Evolutionary conservation across 768 basidiomycete species (phyloP).

Genomic region (Tylopilus rubrobrunneus): DNA sequence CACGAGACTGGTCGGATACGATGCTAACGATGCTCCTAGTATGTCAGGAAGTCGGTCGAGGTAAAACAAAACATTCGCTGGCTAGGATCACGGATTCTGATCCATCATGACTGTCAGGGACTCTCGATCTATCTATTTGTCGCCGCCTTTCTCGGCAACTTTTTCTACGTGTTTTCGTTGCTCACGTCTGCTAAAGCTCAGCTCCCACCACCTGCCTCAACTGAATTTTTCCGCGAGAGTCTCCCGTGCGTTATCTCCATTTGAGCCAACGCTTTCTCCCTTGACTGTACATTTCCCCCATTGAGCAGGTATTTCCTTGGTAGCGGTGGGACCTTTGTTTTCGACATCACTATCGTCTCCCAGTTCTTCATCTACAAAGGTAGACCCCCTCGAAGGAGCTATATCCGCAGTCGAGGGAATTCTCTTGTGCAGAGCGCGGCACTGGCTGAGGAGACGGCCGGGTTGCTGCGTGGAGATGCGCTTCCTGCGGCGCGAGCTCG

Average conservation of each 20-base stretch:
- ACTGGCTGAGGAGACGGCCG: conserved; percentile 46
- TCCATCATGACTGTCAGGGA: conserved; percentile 45
- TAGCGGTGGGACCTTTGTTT: conserved; percentile 88
- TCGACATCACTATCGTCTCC: conserved; percentile 86
- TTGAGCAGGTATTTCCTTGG: conserved; percentile 75
- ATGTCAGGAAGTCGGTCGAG: conserved; percentile 85
- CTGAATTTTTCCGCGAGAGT: conserved; percentile 71
- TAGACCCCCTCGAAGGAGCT: conserved; percentile 34
- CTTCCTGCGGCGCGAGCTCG: conserved; percentile 26
- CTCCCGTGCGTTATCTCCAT: conserved; percentile 62
- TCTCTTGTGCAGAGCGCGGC: conserved; percentile 25
- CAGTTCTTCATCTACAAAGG: conserved; percentile 80
- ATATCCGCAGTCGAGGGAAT: conserved; percentile 24
- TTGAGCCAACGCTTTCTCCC: background rate
- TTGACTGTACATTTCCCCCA: background rate
- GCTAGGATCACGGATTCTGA: conserved; percentile 8
- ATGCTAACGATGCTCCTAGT: conserved; percentile 42
- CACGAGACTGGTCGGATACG: background rate
- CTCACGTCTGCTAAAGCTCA: conserved; percentile 66
- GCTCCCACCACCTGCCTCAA: conserved; percentile 55
- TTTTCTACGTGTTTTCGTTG: conserved; percentile 89
- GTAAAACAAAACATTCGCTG: conserved; percentile 30
- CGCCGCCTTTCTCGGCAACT: conserved; percentile 91
- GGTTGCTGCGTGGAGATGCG: conserved; percentile 43
- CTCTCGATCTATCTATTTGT: conserved; percentile 92